Evolutionary conservation across 2,329 filamentous ascomycete genomes (phyloP).

Genomic region (Fusarium sp.): DNA sequence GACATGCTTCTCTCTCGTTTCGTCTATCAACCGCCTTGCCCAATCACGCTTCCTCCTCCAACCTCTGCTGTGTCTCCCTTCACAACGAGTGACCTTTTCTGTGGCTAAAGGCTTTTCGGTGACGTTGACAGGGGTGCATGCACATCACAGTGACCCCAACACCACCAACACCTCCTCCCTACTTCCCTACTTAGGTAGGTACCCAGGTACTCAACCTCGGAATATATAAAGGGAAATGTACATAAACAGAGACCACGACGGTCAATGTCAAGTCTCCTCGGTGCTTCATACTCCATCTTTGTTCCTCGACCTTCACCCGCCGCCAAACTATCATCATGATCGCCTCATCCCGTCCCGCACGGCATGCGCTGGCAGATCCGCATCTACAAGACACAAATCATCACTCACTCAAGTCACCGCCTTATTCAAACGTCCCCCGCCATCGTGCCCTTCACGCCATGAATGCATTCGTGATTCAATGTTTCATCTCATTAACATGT

Average conservation of each 20-base stretch:
- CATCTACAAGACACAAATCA: conserved; percentile 6
- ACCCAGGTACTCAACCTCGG: no score
- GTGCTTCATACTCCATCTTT: no score
- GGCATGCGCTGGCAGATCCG: neutral
- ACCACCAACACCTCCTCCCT: no score
- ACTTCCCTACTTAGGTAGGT: no score
- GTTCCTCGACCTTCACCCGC: no score
- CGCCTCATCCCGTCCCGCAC: neutral
- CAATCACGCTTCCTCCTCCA: neutral
- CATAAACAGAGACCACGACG: no score
- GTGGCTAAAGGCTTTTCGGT: neutral
- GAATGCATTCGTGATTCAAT: conserved; percentile 1
- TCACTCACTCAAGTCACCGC: neutral
- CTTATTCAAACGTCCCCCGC: neutral
- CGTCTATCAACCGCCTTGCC: neutral
- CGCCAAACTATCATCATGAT: no score
- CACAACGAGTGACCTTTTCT: neutral
- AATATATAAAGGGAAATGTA: no score
- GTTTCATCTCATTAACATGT: conserved; percentile 15
- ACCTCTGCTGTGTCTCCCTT: neutral
- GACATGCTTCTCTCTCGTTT: neutral
- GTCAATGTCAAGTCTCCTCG: no score
- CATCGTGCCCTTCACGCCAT: neutral
- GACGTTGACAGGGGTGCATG: neutral
- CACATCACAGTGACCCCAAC: conserved; percentile 1